Conservation (phyloP, 306 rosid species). For the Dalbergia cochinchinensis region DNA sequence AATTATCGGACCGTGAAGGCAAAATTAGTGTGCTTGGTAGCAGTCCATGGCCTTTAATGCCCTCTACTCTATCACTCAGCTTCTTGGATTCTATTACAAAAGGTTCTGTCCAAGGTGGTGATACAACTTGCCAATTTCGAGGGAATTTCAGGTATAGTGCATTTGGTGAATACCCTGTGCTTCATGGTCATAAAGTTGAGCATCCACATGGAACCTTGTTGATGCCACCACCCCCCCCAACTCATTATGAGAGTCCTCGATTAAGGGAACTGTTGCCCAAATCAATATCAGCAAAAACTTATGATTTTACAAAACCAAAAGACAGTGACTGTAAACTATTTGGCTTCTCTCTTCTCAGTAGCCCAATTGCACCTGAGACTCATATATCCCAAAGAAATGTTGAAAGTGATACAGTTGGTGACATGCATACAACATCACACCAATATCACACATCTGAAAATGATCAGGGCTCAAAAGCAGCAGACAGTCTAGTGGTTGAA, state of each 20-base stretch:
- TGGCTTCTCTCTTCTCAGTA: slow-evolving; percentile 74
- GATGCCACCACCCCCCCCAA: slow-evolving; percentile 78
- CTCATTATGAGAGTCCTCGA: slow-evolving; percentile 62
- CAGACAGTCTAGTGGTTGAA: slow-evolving; percentile 49
- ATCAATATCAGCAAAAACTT: slow-evolving; percentile 46
- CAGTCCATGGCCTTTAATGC: slow-evolving; percentile 65
- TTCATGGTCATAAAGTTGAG: slow-evolving; percentile 68
- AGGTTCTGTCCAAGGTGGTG: slow-evolving; percentile 60
- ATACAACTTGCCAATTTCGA: slow-evolving; percentile 56
- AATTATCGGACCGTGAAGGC: slow-evolving; percentile 67
- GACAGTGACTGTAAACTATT: slow-evolving; percentile 85
- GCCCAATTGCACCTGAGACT: slow-evolving; percentile 53
- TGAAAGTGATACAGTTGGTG: slow-evolving; percentile 52
- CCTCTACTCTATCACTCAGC: slow-evolving; percentile 68
- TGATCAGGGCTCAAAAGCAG: slow-evolving; percentile 57
- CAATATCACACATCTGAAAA: slow-evolving; percentile 51
- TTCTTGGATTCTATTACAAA: slow-evolving; percentile 65
- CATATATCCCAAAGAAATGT: slow-evolving; percentile 43
- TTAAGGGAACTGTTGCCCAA: slow-evolving; percentile 59
- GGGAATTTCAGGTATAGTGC: slow-evolving; percentile 63
- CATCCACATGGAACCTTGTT: slow-evolving; percentile 66
- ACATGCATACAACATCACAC: slow-evolving; percentile 36
- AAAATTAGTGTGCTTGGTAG: slow-evolving; percentile 56
- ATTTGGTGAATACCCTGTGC: slow-evolving; percentile 59
- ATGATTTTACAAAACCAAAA: slow-evolving; percentile 60